Conservation (phyloP, 352 stramenopile genomes). For the Pythium guiyangense region DNA sequence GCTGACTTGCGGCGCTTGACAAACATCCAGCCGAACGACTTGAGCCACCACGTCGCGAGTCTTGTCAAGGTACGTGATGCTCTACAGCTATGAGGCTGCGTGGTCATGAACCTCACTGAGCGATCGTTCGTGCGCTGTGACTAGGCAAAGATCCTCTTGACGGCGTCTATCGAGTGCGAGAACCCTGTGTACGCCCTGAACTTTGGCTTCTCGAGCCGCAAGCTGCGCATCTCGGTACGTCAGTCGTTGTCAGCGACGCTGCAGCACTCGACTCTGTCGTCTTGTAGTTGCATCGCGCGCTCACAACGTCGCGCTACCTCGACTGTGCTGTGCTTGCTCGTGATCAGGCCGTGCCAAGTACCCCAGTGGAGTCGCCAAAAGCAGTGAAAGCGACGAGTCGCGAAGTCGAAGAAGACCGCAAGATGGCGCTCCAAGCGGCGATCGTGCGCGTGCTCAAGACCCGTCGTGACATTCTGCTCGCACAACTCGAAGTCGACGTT, state of each 20-base stretch:
- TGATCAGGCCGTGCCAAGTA: slow-evolving; percentile 41
- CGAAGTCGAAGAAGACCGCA: slow-evolving; percentile 85
- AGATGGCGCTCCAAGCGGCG: slow-evolving; percentile 80
- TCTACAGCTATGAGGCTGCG: not conserved
- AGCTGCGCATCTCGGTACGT: slow-evolving; percentile 45
- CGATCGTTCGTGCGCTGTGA: too few species aligned
- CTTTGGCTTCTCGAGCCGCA: slow-evolving; percentile 38
- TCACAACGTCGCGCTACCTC: not conserved
- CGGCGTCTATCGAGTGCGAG: slow-evolving; percentile 26
- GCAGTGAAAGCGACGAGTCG: slow-evolving; percentile 38
- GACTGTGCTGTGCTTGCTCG: not conserved
- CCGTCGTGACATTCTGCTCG: slow-evolving; percentile 62
- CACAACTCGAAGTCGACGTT: slow-evolving; percentile 61
- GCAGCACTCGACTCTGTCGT: not conserved
- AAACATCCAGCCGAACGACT: slow-evolving; percentile 56
- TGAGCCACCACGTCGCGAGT: slow-evolving; percentile 57
- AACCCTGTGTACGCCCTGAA: slow-evolving; percentile 39
- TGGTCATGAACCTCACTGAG: not conserved
- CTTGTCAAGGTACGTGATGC: slow-evolving; percentile 58
- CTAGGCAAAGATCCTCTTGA: slow-evolving; percentile 9
- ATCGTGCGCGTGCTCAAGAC: slow-evolving; percentile 85
- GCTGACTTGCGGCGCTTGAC: slow-evolving; percentile 37
- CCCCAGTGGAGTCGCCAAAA: slow-evolving; percentile 66
- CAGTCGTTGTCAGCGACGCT: not conserved
- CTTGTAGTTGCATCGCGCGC: not conserved